These are phyloP conservation scores for Fusarium chuoi DNA, from an alignment of 2,329 filamentous ascomycete species.

Conservation along the genomic window DNA sequence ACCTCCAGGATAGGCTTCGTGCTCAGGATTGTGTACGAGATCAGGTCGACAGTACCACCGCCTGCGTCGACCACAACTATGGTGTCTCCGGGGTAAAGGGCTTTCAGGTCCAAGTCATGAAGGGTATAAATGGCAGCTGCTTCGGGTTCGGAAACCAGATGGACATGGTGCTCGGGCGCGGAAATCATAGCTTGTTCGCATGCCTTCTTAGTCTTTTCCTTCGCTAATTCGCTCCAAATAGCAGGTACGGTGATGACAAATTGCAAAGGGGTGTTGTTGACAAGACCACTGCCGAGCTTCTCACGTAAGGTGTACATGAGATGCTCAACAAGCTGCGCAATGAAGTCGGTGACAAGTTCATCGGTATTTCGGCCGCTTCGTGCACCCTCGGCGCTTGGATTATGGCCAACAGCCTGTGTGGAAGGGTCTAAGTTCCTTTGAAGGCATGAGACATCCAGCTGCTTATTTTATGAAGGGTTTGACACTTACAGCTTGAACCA, in stretches of 20 bases:
- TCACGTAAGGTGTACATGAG: constrained; percentile 55
- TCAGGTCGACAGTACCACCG: constrained; percentile 62
- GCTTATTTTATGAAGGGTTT: background rate
- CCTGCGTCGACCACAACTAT: constrained; percentile 64
- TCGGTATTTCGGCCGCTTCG: constrained; percentile 51
- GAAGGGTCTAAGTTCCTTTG: constrained; percentile 52
- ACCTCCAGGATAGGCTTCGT: constrained; percentile 57
- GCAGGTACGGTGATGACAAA: constrained; percentile 66
- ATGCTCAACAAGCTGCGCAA: constrained; percentile 56
- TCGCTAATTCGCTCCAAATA: constrained; percentile 65
- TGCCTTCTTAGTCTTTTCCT: constrained; percentile 59
- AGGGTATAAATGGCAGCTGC: constrained; percentile 60
- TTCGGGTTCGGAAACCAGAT: constrained; percentile 60
- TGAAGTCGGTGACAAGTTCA: constrained; percentile 58
- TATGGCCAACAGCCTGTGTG: constrained; percentile 47
- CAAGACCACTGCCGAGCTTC: constrained; percentile 54
- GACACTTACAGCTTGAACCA: constrained; percentile 61
- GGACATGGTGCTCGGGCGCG: constrained; percentile 47
- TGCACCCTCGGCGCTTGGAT: constrained; percentile 39
- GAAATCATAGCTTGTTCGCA: constrained; percentile 51
- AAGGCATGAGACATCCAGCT: constrained; percentile 9
- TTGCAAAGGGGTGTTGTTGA: constrained; percentile 56
- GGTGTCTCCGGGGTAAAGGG: constrained; percentile 55
- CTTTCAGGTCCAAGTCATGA: constrained; percentile 52
- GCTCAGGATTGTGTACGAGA: constrained; percentile 58